Percentiles rank a stretch among this genome's conserved stretches.
These are phyloP conservation scores for Diaporthe destruens DNA, from an alignment of 2,329 filamentous ascomycete genomes.

Conservation along the genomic window DNA sequence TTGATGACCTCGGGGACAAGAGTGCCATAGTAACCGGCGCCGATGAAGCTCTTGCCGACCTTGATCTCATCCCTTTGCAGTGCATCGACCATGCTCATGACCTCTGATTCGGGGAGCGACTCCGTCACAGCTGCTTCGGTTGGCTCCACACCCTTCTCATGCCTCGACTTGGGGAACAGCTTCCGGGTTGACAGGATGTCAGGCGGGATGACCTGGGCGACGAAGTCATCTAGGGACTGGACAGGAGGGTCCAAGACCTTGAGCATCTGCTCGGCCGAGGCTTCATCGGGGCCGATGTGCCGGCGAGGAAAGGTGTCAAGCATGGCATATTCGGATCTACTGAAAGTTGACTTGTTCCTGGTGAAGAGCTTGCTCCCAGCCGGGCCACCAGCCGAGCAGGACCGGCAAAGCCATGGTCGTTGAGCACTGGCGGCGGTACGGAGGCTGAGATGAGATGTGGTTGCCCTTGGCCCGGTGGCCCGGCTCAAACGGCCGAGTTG, in stretches of 20 bases:
- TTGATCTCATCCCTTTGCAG: slow-evolving; percentile 53
- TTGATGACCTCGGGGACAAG: slow-evolving; percentile 90
- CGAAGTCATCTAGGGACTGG: slow-evolving; percentile 82
- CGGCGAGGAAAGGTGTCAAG: slow-evolving; percentile 80
- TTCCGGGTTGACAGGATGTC: slow-evolving; percentile 79
- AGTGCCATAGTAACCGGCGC: slow-evolving; percentile 90
- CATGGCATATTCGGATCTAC: slow-evolving; percentile 45
- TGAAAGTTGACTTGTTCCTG: slow-evolving; percentile 43
- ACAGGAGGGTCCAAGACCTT: slow-evolving; percentile 80
- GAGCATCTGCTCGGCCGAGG: slow-evolving; percentile 82
- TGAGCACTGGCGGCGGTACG: slow-evolving; percentile 40
- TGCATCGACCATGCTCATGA: slow-evolving; percentile 58
- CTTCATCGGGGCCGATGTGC: slow-evolving; percentile 86
- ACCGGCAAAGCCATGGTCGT: slow-evolving; percentile 41
- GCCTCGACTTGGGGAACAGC: slow-evolving; percentile 66
- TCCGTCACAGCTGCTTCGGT: slow-evolving; percentile 52
- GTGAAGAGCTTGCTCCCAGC: slow-evolving; percentile 36
- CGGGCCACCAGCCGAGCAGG: slow-evolving; percentile 36
- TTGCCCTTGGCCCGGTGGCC: slow-evolving; percentile 29
- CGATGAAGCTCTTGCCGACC: slow-evolving; percentile 77
- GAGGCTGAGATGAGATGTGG: slow-evolving; percentile 34
- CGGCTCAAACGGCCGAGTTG: slow-evolving; percentile 41
- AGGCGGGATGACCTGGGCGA: slow-evolving; percentile 84
- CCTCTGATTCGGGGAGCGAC: slow-evolving; percentile 70
- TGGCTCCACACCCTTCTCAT: slow-evolving; percentile 53